Percentiles rank a stretch among this genome's conserved stretches.
These are phyloP conservation scores for Gymnopus androsaceus DNA, from an alignment of 1,284 basidiomycete species.

Conservation along the genomic window DNA sequence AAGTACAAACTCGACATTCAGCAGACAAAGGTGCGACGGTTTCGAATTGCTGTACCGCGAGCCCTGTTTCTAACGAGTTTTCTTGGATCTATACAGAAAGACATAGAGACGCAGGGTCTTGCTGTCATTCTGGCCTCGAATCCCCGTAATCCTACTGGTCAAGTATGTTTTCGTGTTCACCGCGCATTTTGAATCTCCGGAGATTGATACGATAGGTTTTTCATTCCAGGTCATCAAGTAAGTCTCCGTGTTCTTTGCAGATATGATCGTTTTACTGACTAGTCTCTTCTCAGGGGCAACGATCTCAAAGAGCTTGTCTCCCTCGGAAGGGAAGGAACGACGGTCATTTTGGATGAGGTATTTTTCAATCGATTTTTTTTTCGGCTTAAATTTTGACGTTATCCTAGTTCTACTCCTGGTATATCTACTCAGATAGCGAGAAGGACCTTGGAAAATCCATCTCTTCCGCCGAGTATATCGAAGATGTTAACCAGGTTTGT, in stretches of 20 bases:
- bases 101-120: constrained; percentile 79
- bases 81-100: constrained; percentile 47
- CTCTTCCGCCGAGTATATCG: constrained; percentile 81
- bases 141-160: constrained; percentile 91
- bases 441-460: constrained; percentile 77
- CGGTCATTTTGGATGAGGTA: constrained; percentile 87
- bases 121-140: constrained; percentile 89
- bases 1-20: constrained; percentile 76
- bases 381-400: neutral
- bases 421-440: constrained; percentile 82
- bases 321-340: constrained; percentile 72
- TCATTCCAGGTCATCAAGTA: too few relatives aligned
- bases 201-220: too few relatives aligned
- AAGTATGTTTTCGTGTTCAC: too few relatives aligned
- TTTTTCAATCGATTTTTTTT: constrained; percentile 10
- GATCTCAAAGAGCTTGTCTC: constrained; percentile 81
- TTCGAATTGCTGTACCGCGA: neutral
- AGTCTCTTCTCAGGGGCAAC: constrained; percentile 59
- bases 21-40: constrained; percentile 56
- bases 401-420: constrained; percentile 95
- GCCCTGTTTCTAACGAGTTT: neutral
- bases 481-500: constrained; percentile 78
- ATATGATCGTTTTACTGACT: too few relatives aligned
- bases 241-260: too few relatives aligned
- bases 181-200: too few relatives aligned